A percentile compares a stretch with the other conserved stretches of the same genome.
These are phyloP conservation scores for Euphorbia pulcherrima DNA, from an alignment of 345 rosid species.

Conservation along the genomic window DNA sequence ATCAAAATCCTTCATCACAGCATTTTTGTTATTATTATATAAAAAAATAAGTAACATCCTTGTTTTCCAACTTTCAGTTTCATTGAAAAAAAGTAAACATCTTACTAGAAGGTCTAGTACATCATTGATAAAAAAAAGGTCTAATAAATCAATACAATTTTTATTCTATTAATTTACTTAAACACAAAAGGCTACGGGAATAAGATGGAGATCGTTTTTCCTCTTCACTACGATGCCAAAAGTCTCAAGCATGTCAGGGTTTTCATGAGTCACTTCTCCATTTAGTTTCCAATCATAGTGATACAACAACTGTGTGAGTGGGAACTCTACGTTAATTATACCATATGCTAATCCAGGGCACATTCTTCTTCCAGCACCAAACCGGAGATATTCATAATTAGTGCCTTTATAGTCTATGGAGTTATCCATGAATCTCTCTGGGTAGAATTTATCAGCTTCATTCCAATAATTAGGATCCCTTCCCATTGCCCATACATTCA, in stretches of 20 bases:
- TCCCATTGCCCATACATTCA: slow-evolving; percentile 7
- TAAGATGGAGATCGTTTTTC: slow-evolving; percentile 1
- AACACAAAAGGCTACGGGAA: background rate
- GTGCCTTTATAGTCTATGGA: background rate
- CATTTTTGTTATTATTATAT: too few species aligned
- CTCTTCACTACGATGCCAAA: background rate
- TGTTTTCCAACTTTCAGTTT: too few species aligned
- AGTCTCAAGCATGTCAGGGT: slow-evolving; percentile 6
- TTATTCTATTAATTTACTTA: too few species aligned
- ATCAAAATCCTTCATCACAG: too few species aligned
- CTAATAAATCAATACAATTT: too few species aligned
- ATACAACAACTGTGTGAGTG: slow-evolving; percentile 9
- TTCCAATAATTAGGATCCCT: too few species aligned
- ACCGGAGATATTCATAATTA: background rate
- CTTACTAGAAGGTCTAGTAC: too few species aligned
- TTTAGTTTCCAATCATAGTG: slow-evolving; percentile 15
- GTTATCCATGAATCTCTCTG: background rate
- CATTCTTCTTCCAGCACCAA: slow-evolving; percentile 8
- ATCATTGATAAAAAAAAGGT: too few species aligned
- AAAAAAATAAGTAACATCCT: too few species aligned
- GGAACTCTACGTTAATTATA: slow-evolving; percentile 1
- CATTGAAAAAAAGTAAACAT: too few species aligned
- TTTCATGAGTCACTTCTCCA: background rate
- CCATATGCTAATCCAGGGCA: too few species aligned
- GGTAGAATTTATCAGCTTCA: background rate